Conservation (phyloP, 495 filamentous ascomycete species). For the Hypoxylon crocopeplum region DNA sequence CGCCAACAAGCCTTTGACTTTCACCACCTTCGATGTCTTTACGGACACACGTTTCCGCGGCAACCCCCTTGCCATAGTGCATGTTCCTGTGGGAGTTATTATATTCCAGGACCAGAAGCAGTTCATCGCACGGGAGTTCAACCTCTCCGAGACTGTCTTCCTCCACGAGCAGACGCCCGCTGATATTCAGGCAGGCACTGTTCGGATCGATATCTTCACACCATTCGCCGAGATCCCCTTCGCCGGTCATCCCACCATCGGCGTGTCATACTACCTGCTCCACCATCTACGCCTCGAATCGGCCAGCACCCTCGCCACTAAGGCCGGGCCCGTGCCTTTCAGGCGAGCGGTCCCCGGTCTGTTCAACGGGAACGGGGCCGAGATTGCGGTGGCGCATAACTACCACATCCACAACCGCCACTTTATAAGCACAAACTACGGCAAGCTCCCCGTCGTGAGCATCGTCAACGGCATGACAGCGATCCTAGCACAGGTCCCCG, state of each 20-base stretch:
- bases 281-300: slow-evolving; percentile 41
- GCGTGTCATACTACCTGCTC: slow-evolving; percentile 61
- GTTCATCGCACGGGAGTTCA: slow-evolving; percentile 75
- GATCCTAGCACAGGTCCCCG: slow-evolving; percentile 57
- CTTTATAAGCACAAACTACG: slow-evolving; percentile 14
- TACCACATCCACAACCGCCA: slow-evolving; percentile 61
- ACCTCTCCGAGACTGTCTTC: slow-evolving; percentile 82
- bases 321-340: slow-evolving; percentile 59
- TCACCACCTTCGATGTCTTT: slow-evolving; percentile 72
- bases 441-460: slow-evolving; percentile 54
- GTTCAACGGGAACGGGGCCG: slow-evolving; percentile 35
- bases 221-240: slow-evolving; percentile 67
- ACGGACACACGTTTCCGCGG: slow-evolving; percentile 61
- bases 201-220: slow-evolving; percentile 74
- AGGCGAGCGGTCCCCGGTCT: slow-evolving; percentile 7
- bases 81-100: slow-evolving; percentile 46
- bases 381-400: slow-evolving; percentile 67
- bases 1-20: slow-evolving; percentile 41
- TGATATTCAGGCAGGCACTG: slow-evolving; percentile 19
- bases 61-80: slow-evolving; percentile 70
- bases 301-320: slow-evolving; percentile 57
- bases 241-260: slow-evolving; percentile 78
- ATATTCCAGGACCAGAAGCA: slow-evolving; percentile 63
- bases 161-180: slow-evolving; percentile 56
- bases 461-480: slow-evolving; percentile 75